phyloP scores from a whole-genome alignment of 495 filamentous ascomycete genomes.

The Trichoderma virens region DNA sequence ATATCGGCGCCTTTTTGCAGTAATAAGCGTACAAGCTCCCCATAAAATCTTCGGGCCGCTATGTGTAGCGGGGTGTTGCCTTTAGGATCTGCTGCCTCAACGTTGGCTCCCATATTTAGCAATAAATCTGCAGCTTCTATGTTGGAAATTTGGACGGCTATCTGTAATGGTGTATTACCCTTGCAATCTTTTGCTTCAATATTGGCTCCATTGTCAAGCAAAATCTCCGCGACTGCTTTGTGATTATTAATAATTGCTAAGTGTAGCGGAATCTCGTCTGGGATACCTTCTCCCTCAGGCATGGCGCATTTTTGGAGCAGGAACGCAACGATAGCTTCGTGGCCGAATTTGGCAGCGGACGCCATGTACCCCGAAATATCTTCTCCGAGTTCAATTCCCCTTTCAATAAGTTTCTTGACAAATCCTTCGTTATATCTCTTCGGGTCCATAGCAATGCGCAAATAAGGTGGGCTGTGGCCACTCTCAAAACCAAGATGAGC shows the following conservation, averaged over 20 bases:
- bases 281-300: not conserved
- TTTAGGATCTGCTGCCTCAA: no score
- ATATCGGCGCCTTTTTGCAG: not conserved
- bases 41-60: no score
- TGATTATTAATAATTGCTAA: not conserved
- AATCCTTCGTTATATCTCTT: no score
- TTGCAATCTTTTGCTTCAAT: not conserved
- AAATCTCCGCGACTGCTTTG: not conserved
- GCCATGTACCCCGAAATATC: no score
- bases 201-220: not conserved
- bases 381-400: no score
- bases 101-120: no score
- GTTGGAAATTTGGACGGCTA: constrained; percentile 13
- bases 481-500: not conserved
- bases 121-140: no score
- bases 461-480: constrained; percentile 16
- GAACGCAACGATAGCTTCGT: constrained; percentile 17
- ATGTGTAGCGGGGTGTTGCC: no score
- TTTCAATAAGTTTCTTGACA: no score
- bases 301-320: constrained; percentile 18
- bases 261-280: not conserved
- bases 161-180: constrained; percentile 18
- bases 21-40: constrained; percentile 14
- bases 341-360: constrained; percentile 12
- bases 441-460: no score